These are phyloP conservation scores for Acanthamoeba royreba DNA, from an alignment of 208 protist genomes.

Conservation along the genomic window DNA sequence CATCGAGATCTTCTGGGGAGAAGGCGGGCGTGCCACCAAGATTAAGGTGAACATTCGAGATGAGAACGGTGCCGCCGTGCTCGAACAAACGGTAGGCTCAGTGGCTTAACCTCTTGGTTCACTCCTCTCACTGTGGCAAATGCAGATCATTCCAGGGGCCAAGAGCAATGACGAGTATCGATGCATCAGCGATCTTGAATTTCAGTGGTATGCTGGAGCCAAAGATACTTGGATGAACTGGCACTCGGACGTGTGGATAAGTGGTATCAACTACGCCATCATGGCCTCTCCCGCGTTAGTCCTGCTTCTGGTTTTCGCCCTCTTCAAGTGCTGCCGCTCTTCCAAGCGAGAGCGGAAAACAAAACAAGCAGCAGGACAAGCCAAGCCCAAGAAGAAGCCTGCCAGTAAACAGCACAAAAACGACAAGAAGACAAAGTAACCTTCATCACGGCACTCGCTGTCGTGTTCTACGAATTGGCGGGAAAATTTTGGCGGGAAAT, in stretches of 20 bases:
- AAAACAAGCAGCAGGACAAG: no score
- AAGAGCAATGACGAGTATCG: neutral
- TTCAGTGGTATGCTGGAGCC: neutral
- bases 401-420: no score
- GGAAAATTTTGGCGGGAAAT: no score
- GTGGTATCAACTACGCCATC: neutral
- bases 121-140: neutral
- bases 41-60: neutral
- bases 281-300: neutral
- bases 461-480: no score
- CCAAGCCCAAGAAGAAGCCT: no score
- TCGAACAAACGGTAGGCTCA: neutral
- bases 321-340: neutral
- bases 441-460: no score
- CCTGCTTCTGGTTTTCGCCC: neutral
- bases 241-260: neutral
- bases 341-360: no score
- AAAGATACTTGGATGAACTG: neutral
- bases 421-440: no score
- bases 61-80: neutral
- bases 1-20: neutral
- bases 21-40: neutral
- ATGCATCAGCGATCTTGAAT: neutral
- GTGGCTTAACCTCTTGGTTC: neutral
- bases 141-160: neutral